phyloP scores from a whole-genome alignment of 768 basidiomycete genomes.

The Hypsizygus marmoreus region DNA sequence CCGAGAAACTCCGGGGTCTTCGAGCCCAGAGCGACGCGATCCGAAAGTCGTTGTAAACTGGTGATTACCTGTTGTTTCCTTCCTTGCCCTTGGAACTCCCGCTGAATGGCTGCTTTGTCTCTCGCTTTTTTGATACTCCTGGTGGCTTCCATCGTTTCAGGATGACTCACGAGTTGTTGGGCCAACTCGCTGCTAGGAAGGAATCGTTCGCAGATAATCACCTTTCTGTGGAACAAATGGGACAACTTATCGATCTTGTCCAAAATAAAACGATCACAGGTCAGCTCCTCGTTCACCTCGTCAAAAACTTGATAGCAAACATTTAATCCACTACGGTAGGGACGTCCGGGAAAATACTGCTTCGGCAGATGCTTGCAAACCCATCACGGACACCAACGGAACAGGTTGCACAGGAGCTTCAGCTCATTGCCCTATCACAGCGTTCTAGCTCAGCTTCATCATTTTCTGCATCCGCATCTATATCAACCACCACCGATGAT shows the following conservation, averaged over 20 bases:
- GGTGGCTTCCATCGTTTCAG: constrained; percentile 39
- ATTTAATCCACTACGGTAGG: constrained; percentile 42
- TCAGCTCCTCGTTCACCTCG: constrained; percentile 26
- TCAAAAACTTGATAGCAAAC: constrained; percentile 5
- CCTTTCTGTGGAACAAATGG: constrained; percentile 64
- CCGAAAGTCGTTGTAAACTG: constrained; percentile 83
- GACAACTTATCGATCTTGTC: constrained; percentile 78
- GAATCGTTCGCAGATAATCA: constrained; percentile 59
- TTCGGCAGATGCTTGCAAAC: constrained; percentile 68
- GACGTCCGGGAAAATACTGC: constrained; percentile 74
- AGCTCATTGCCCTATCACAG: constrained; percentile 42
- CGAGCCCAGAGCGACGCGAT: too few relatives aligned
- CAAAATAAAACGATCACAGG: constrained; percentile 69
- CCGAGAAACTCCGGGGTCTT: constrained; percentile 6
- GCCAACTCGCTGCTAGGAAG: constrained; percentile 64
- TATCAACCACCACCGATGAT: constrained; percentile 14
- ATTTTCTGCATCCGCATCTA: constrained; percentile 12
- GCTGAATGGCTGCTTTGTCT: background rate
- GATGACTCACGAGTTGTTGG: constrained; percentile 87
- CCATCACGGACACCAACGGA: constrained; percentile 36
- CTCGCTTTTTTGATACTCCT: background rate
- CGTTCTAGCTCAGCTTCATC: constrained; percentile 11
- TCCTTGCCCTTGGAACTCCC: constrained; percentile 10
- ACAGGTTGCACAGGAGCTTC: constrained; percentile 50
- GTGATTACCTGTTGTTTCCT: constrained; percentile 42